Percentiles rank a stretch among this genome's conserved stretches.
phyloP scores from a whole-genome alignment of 202 grass and related monocot species.

The Tripidium arundinaceum region DNA sequence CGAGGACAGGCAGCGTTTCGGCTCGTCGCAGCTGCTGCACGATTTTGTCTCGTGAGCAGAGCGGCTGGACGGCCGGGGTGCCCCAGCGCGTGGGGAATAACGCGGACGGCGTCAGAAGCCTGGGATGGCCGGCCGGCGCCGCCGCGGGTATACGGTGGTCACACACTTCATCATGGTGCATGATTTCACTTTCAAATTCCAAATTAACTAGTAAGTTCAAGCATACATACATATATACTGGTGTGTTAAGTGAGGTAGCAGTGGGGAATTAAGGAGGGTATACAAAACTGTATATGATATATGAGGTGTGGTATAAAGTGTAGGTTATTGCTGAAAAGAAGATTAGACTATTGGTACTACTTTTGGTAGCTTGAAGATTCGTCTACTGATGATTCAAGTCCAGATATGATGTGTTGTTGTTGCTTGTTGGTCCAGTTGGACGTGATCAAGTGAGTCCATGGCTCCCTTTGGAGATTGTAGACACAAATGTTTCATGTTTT shows the following conservation, averaged over 20 bases:
- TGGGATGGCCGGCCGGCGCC: conserved; percentile 39
- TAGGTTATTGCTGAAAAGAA: conserved; percentile 63
- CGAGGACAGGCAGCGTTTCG: conserved; percentile 74
- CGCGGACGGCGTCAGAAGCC: conserved; percentile 41
- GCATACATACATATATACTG: conserved; percentile 32
- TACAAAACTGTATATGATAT: conserved; percentile 37
- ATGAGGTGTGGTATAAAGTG: conserved; percentile 13
- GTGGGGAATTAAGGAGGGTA: conserved; percentile 17
- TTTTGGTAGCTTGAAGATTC: conserved; percentile 58
- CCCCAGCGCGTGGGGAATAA: conserved; percentile 11
- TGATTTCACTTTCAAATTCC: background rate
- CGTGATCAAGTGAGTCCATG: background rate
- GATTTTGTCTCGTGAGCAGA: conserved; percentile 70
- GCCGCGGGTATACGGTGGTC: background rate
- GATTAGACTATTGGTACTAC: conserved; percentile 42
- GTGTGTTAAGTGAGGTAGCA: conserved; percentile 34
- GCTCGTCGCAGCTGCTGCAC: conserved; percentile 81
- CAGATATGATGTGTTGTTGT: background rate
- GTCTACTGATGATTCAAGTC: conserved; percentile 33
- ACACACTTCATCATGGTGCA: conserved; percentile 3
- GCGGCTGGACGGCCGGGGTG: background rate
- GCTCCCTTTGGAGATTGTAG: background rate
- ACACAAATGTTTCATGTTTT: conserved; percentile 5
- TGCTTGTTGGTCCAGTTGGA: conserved; percentile 16
- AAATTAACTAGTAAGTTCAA: conserved; percentile 6